Conservation (phyloP, 306 rosid genomes). For the Acacia confusa region DNA sequence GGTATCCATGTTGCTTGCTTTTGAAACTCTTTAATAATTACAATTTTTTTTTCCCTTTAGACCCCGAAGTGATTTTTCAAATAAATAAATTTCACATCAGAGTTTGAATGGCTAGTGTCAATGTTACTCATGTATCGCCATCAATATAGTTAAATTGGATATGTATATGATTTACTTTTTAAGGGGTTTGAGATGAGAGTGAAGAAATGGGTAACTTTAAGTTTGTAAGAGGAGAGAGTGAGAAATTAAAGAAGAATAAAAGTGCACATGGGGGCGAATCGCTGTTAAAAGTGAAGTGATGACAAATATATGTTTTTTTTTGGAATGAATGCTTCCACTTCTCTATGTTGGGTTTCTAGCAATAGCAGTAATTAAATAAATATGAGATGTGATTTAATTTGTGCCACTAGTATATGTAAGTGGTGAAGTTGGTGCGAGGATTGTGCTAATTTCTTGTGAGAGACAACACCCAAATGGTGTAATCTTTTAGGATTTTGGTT, state of each 20-base stretch:
- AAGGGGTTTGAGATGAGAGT: not conserved
- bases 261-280: not conserved
- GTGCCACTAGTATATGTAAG: not conserved
- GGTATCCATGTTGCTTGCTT: too few relatives aligned
- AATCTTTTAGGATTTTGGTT: not conserved
- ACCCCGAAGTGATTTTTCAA: too few relatives aligned
- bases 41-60: too few relatives aligned
- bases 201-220: not conserved
- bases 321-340: not conserved
- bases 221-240: not conserved
- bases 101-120: not conserved
- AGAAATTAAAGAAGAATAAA: not conserved
- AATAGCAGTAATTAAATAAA: too few relatives aligned
- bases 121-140: not conserved
- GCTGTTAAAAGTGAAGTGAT: not conserved
- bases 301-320: not conserved
- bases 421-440: not conserved
- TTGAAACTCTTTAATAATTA: too few relatives aligned
- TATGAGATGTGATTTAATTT: too few relatives aligned
- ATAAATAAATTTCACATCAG: not conserved
- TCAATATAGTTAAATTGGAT: not conserved
- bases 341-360: not conserved
- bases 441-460: not conserved
- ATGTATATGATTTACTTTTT: not conserved
- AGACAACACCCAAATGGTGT: not conserved